These are phyloP conservation scores for Nakaseomyces uthaithaninus DNA, from an alignment of 1,139 yeast species.

Conservation along the genomic window DNA sequence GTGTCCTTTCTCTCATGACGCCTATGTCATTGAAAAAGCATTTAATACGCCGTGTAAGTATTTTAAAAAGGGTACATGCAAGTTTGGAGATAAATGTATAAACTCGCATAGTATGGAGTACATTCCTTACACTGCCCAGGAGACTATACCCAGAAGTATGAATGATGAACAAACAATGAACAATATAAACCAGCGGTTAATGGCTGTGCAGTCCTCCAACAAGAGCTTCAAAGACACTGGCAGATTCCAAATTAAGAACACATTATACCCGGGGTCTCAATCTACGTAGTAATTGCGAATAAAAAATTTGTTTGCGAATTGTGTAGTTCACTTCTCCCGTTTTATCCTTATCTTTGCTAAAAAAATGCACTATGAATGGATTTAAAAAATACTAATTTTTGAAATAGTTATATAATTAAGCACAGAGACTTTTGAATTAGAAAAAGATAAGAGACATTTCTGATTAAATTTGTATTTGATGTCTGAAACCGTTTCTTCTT, in stretches of 20 bases:
- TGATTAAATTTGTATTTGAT: no score
- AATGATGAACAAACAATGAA: background rate
- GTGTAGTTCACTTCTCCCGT: no score
- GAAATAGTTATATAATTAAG: no score
- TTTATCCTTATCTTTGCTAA: no score
- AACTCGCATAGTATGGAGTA: conserved; percentile 56
- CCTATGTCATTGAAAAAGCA: conserved; percentile 32
- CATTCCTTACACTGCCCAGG: background rate
- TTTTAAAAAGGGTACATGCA: conserved; percentile 89
- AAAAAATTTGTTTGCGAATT: no score
- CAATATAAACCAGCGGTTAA: background rate
- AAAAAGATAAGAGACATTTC: no score
- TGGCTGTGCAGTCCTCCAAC: background rate
- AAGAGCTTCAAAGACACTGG: background rate
- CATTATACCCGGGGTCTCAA: conserved; percentile 36
- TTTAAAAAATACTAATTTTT: no score
- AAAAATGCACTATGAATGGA: no score
- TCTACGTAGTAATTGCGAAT: no score
- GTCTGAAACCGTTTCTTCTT: no score
- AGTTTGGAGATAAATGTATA: conserved; percentile 88
- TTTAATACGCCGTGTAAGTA: conserved; percentile 83
- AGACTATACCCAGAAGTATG: conserved; percentile 2
- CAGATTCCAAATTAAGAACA: background rate
- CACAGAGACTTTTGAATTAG: no score
- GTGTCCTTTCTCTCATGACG: conserved; percentile 85